phyloP scores from a whole-genome alignment of 805 yeast genomes.

The Starmerella vaccinii region DNA sequence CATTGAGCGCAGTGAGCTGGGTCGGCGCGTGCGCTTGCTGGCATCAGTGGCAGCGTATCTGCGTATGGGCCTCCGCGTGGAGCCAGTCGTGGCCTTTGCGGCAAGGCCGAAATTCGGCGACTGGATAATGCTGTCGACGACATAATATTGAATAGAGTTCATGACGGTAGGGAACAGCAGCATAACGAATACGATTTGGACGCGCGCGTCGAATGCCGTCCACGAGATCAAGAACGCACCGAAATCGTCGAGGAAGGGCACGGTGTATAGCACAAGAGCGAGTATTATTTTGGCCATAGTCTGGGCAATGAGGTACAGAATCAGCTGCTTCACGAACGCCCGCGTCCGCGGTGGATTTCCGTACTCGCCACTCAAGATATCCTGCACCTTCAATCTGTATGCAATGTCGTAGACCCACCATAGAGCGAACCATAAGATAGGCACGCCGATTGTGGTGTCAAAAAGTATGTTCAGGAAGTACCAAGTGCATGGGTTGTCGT shows the following conservation, averaged over 20 bases:
- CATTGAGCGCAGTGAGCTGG: constrained; percentile 2
- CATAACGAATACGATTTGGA: constrained; percentile 81
- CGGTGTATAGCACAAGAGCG: constrained; percentile 46
- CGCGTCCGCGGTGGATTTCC: constrained; percentile 54
- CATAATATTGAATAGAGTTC: constrained; percentile 43
- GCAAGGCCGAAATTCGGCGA: constrained; percentile 34
- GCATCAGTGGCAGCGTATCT: constrained; percentile 18
- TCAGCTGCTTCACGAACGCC: constrained; percentile 62
- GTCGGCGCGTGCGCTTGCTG: constrained; percentile 8
- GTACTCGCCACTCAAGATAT: constrained; percentile 45
- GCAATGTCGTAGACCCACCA: constrained; percentile 35
- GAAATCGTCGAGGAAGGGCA: constrained; percentile 57
- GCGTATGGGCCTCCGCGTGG: constrained; percentile 7
- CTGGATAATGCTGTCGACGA: constrained; percentile 51
- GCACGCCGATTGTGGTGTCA: constrained; percentile 92
- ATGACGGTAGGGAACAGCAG: constrained; percentile 40
- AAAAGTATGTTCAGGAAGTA: constrained; percentile 78
- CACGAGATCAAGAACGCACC: constrained; percentile 73
- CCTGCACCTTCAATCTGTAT: constrained; percentile 35
- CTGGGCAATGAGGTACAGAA: constrained; percentile 55
- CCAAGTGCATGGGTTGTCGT: constrained; percentile 82
- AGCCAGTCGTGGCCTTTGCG: neutral
- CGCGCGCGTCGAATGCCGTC: constrained; percentile 60
- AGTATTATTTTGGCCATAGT: constrained; percentile 53
- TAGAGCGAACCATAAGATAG: constrained; percentile 55